phyloP scores from a whole-genome alignment of 192 early-diverging fungal genomes.

The Coemansia sp. region DNA sequence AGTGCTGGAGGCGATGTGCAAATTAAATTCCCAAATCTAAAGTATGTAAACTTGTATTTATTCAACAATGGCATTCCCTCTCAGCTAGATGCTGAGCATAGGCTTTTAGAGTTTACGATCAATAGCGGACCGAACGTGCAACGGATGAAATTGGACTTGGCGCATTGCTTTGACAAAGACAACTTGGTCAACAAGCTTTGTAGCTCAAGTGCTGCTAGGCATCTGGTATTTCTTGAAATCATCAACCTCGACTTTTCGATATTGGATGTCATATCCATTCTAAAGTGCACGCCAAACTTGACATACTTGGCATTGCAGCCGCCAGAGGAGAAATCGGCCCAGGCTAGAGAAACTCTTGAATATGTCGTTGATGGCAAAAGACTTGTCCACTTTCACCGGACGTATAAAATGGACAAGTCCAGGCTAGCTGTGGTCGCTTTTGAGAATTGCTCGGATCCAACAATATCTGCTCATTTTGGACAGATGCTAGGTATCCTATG shows the following conservation, averaged over 20 bases:
- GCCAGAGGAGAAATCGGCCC: neutral
- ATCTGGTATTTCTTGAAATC: slow-evolving; percentile 3
- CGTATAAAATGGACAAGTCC: neutral
- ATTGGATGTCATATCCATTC: neutral
- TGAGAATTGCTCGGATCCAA: neutral
- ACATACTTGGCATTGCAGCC: neutral
- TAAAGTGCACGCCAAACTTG: neutral
- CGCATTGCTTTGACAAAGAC: neutral
- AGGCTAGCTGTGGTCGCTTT: neutral
- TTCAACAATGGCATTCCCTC: neutral
- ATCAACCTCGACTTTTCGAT: neutral
- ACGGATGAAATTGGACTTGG: neutral
- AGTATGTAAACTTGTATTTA: neutral
- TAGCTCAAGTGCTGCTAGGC: neutral
- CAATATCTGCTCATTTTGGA: neutral
- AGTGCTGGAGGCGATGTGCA: neutral
- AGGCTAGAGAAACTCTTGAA: neutral
- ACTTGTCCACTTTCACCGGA: neutral
- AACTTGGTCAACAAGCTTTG: neutral
- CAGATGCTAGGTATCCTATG: slow-evolving; percentile 61
- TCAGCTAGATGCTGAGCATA: neutral
- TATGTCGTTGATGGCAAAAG: neutral
- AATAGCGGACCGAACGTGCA: neutral
- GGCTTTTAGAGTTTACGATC: neutral
- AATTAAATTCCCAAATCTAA: neutral